A percentile compares a stretch with the other conserved stretches of the same genome.
Conservation (phyloP, 2,329 filamentous ascomycete species). For the Trichoderma breve region DNA sequence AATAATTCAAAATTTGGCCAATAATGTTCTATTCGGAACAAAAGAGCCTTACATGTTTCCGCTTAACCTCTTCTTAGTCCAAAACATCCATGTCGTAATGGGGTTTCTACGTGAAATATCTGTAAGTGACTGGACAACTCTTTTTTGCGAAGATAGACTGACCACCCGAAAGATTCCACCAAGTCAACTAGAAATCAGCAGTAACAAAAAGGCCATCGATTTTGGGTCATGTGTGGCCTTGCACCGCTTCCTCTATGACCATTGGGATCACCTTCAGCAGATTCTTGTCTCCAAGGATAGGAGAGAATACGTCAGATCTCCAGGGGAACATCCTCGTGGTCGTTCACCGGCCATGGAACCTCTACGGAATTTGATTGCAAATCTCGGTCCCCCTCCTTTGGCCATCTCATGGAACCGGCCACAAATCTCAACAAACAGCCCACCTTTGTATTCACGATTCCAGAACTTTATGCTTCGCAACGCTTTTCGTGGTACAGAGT, state of each 20-base stretch:
- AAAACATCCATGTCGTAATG: conserved; percentile 67
- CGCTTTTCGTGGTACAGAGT: conserved; percentile 63
- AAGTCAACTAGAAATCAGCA: conserved; percentile 41
- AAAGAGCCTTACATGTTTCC: conserved; percentile 74
- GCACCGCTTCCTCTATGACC: conserved; percentile 67
- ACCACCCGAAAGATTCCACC: conserved; percentile 43
- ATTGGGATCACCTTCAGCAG: conserved; percentile 68
- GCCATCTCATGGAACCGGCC: conserved; percentile 69
- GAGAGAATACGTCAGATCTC: conserved; percentile 54
- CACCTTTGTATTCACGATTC: conserved; percentile 64
- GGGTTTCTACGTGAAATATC: conserved; percentile 67
- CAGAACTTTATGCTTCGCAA: conserved; percentile 72
- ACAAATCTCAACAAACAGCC: conserved; percentile 61
- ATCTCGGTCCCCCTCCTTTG: conserved; percentile 64
- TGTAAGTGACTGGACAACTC: conserved; percentile 38
- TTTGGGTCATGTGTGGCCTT: conserved; percentile 69
- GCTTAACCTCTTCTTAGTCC: conserved; percentile 64
- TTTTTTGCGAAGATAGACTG: not conserved
- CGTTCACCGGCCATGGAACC: conserved; percentile 59
- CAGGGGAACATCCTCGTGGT: conserved; percentile 51
- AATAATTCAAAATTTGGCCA: conserved; percentile 68
- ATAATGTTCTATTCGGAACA: conserved; percentile 68
- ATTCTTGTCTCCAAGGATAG: conserved; percentile 60
- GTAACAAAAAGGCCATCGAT: conserved; percentile 56
- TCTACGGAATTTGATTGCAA: conserved; percentile 60